phyloP scores from a whole-genome alignment of 345 rosid genomes.

The Salix dunnii region DNA sequence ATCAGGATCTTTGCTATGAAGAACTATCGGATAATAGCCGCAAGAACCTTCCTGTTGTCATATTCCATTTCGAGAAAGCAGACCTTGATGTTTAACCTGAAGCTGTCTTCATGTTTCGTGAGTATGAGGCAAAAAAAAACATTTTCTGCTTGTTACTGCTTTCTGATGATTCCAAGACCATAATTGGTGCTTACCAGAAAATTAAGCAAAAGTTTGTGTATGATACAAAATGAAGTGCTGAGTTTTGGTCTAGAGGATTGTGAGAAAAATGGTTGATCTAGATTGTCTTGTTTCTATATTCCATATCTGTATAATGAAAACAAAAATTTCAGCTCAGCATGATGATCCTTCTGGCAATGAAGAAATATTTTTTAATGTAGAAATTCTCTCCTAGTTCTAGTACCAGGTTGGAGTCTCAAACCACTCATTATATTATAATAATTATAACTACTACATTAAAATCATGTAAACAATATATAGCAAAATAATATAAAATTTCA shows the following conservation, averaged over 20 bases:
- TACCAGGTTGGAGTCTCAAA: no score
- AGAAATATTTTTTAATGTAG: neutral
- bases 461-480: no score
- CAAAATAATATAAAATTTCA: no score
- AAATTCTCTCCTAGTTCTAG: no score
- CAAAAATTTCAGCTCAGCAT: neutral
- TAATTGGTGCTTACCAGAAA: neutral
- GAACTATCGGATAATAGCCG: neutral
- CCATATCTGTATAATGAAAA: neutral
- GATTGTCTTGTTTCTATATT: neutral
- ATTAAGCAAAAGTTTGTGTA: neutral
- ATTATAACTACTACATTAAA: no score
- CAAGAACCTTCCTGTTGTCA: neutral
- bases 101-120: neutral
- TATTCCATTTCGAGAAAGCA: neutral
- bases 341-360: neutral
- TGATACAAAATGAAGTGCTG: neutral
- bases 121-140: neutral
- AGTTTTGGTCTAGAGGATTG: neutral
- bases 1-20: slow-evolving; percentile 1
- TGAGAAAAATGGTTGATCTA: neutral
- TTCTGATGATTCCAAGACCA: neutral
- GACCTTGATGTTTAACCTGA: neutral
- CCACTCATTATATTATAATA: no score
- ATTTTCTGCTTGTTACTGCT: neutral